Percentiles rank a stretch among this genome's conserved stretches.
Evolutionary conservation across 2,329 filamentous ascomycete species (phyloP).

Genomic region (Trichoderma koningiopsis): DNA sequence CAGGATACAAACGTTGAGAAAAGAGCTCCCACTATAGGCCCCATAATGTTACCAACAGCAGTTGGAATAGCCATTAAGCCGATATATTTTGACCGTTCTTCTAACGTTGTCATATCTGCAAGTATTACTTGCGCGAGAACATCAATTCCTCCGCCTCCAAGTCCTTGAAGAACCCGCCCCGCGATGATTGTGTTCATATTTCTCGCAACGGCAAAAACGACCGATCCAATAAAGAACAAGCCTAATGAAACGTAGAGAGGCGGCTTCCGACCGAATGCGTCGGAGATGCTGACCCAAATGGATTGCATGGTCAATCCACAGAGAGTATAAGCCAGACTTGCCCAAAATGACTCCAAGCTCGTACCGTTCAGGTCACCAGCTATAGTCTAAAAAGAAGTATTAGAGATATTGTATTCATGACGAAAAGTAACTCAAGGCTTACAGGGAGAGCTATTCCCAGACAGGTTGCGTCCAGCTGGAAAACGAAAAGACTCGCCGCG

Average conservation of each 20-base stretch:
- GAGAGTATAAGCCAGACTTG: slow-evolving; percentile 68
- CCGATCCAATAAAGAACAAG: slow-evolving; percentile 44
- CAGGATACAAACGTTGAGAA: slow-evolving; percentile 31
- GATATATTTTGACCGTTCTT: slow-evolving; percentile 35
- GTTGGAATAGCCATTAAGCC: slow-evolving; percentile 31
- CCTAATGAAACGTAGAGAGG: slow-evolving; percentile 33
- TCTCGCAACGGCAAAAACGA: not conserved
- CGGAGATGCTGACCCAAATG: slow-evolving; percentile 37
- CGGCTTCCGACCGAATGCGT: slow-evolving; percentile 37
- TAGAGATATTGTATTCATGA: not conserved
- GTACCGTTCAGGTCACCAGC: slow-evolving; percentile 53
- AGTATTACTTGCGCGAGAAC: slow-evolving; percentile 25
- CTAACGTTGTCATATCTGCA: slow-evolving; percentile 38
- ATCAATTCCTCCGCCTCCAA: not conserved
- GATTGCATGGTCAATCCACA: slow-evolving; percentile 63
- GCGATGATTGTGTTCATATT: not conserved
- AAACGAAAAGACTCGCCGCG: not conserved
- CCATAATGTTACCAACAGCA: slow-evolving; percentile 28
- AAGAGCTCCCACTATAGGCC: slow-evolving; percentile 34
- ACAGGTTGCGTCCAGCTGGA: not conserved
- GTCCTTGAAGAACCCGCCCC: slow-evolving; percentile 27
- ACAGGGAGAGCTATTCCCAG: not conserved
- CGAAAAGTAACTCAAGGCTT: slow-evolving; percentile 14
- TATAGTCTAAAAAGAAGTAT: slow-evolving; percentile 36
- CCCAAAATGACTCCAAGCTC: slow-evolving; percentile 68